phyloP scores from a whole-genome alignment of 2,329 filamentous ascomycete species.

The Seiridium unicorne region DNA sequence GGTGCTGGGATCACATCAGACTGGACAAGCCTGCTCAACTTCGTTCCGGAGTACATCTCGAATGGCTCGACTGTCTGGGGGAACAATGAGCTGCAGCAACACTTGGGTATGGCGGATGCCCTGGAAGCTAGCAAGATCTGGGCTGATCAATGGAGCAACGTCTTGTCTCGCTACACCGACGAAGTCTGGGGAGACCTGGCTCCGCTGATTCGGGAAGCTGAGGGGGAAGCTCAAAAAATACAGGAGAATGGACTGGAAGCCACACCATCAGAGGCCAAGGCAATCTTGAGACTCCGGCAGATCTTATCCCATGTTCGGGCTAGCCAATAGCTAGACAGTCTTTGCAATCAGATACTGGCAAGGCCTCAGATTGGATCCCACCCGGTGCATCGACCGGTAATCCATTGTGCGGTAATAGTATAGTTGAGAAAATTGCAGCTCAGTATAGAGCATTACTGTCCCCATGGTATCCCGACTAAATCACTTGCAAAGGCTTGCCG shows the following conservation, averaged over 20 bases:
- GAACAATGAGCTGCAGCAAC: constrained; percentile 20
- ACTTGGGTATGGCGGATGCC: constrained; percentile 38
- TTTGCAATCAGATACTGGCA: too few relatives aligned
- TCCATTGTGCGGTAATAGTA: too few relatives aligned
- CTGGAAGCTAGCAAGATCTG: constrained; percentile 42
- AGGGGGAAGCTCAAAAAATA: constrained; percentile 48
- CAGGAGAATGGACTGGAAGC: constrained; percentile 20
- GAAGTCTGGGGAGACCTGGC: constrained; percentile 68
- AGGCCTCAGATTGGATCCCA: too few relatives aligned
- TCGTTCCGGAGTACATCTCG: constrained; percentile 43
- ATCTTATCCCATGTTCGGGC: constrained; percentile 38
- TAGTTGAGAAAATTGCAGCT: too few relatives aligned
- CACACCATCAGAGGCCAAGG: constrained; percentile 25
- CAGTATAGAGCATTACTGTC: too few relatives aligned
- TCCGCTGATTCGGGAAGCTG: constrained; percentile 54
- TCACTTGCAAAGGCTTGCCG: too few relatives aligned
- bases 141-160: constrained; percentile 55
- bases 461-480: too few relatives aligned
- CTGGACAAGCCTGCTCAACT: constrained; percentile 50
- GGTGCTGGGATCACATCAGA: constrained; percentile 9
- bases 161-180: constrained; percentile 57
- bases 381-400: too few relatives aligned
- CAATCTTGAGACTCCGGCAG: constrained; percentile 36
- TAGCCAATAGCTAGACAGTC: background rate
- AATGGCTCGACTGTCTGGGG: constrained; percentile 9